Conservation (phyloP, 129 eudicot species). For the Helianthus tuberosus region DNA sequence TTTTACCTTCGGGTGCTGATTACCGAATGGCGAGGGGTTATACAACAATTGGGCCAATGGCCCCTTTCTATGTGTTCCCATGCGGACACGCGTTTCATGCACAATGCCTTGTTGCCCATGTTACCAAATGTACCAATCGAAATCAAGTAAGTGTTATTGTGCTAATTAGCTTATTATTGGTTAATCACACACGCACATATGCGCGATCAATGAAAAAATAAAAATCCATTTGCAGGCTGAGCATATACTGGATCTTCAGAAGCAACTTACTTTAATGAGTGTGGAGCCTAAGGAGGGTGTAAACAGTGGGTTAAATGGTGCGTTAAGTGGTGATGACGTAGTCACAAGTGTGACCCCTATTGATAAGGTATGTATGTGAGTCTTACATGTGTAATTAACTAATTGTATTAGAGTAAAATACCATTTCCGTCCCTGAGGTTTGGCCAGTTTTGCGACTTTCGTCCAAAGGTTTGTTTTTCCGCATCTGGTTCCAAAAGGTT, state of each 20-base stretch:
- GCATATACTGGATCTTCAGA: slow-evolving; percentile 87
- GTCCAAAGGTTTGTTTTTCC: no score
- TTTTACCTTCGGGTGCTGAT: slow-evolving; percentile 68
- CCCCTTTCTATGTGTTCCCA: slow-evolving; percentile 96
- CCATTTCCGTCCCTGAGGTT: no score
- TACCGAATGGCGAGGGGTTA: slow-evolving; percentile 63
- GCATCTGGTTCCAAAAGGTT: no score
- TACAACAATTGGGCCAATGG: slow-evolving; percentile 79
- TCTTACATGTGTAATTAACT: slow-evolving; percentile 3
- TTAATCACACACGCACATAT: neutral
- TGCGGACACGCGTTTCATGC: slow-evolving; percentile 97
- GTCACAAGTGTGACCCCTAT: slow-evolving; percentile 62
- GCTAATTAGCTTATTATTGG: neutral
- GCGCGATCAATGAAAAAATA: neutral
- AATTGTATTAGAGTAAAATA: no score
- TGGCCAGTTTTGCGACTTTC: no score
- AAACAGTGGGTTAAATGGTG: slow-evolving; percentile 45
- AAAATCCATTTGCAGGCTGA: slow-evolving; percentile 64
- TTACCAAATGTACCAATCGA: slow-evolving; percentile 74
- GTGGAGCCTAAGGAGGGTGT: slow-evolving; percentile 56
- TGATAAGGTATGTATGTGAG: slow-evolving; percentile 60
- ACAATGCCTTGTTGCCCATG: slow-evolving; percentile 85
- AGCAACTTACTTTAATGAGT: slow-evolving; percentile 80
- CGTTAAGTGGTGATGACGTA: slow-evolving; percentile 47
- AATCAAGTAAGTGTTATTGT: slow-evolving; percentile 60